Conservation (phyloP, 352 stramenopile genomes). For the Phytophthora melonis region DNA sequence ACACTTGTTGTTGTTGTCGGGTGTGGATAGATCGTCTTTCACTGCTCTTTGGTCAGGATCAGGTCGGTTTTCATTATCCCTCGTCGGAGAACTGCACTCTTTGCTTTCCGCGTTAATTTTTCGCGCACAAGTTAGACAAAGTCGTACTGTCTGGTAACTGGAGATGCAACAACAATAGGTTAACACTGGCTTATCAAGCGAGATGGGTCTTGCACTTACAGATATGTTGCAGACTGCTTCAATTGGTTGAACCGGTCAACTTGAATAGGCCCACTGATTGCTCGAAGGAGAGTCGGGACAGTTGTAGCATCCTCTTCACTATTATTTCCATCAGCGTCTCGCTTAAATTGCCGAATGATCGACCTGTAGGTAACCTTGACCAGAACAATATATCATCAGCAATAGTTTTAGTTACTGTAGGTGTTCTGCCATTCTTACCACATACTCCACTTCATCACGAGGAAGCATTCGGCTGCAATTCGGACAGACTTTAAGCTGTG, state of each 20-base stretch:
- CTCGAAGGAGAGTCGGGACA: conserved; percentile 47
- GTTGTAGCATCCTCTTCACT: conserved; percentile 13
- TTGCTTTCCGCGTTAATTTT: conserved; percentile 33
- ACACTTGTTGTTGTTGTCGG: background rate
- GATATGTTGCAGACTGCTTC: conserved; percentile 46
- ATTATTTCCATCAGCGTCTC: conserved; percentile 16
- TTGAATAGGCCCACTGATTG: conserved; percentile 42
- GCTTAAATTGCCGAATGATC: conserved; percentile 52
- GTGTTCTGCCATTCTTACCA: conserved; percentile 36
- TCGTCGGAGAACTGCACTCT: background rate
- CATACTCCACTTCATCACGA: conserved; percentile 50
- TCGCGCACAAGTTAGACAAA: conserved; percentile 51
- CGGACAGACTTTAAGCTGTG: conserved; percentile 53
- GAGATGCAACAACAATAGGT: background rate
- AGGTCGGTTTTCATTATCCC: conserved; percentile 9
- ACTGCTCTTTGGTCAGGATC: background rate
- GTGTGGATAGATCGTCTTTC: background rate
- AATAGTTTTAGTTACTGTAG: background rate
- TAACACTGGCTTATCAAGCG: background rate
- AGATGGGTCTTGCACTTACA: conserved; percentile 36
- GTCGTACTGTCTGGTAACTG: conserved; percentile 56
- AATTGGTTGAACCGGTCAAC: conserved; percentile 53
- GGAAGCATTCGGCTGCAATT: conserved; percentile 51
- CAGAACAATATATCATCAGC: background rate
- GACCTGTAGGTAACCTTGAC: conserved; percentile 52